Evolutionary conservation across 2,329 filamentous ascomycete species (phyloP).

Genomic region (Chaetoscypha palmicola): DNA sequence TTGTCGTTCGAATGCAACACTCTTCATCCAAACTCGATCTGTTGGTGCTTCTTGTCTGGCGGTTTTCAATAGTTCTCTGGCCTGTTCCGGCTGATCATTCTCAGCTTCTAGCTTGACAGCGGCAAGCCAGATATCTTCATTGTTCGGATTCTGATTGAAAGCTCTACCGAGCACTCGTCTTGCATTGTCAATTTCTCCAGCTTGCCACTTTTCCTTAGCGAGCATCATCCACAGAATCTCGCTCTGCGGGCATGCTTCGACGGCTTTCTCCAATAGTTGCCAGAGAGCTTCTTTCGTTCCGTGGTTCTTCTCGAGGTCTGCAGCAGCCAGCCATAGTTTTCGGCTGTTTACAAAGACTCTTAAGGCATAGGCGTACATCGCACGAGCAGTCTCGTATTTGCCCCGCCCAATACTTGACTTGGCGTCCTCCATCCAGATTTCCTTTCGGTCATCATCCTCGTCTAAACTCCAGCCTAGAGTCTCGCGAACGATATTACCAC

Average conservation of each 20-base stretch:
- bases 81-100: conserved; percentile 73
- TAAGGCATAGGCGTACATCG: conserved; percentile 87
- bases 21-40: conserved; percentile 96
- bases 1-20: conserved; percentile 85
- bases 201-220: conserved; percentile 88
- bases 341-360: conserved; percentile 84
- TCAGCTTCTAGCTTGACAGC: conserved; percentile 96
- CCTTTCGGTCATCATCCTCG: conserved; percentile 92
- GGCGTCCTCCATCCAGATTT: conserved; percentile 93
- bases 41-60: conserved; percentile 87
- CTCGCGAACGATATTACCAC: conserved; percentile 81
- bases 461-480: conserved; percentile 90
- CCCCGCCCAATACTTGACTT: conserved; percentile 73
- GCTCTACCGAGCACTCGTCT: conserved; percentile 78
- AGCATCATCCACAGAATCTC: conserved; percentile 95
- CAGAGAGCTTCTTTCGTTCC: conserved; percentile 77
- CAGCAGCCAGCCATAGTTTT: conserved; percentile 83
- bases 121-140: conserved; percentile 96
- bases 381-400: conserved; percentile 81
- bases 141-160: conserved; percentile 92
- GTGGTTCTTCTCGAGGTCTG: conserved; percentile 85
- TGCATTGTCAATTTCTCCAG: conserved; percentile 80
- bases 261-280: conserved; percentile 82
- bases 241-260: conserved; percentile 85
- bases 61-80: conserved; percentile 70